Evolutionary conservation across 306 rosid species (phyloP), one percentile per base, ranked within the genome.

Genomic region (Aeschynomene evenia): DNA sequence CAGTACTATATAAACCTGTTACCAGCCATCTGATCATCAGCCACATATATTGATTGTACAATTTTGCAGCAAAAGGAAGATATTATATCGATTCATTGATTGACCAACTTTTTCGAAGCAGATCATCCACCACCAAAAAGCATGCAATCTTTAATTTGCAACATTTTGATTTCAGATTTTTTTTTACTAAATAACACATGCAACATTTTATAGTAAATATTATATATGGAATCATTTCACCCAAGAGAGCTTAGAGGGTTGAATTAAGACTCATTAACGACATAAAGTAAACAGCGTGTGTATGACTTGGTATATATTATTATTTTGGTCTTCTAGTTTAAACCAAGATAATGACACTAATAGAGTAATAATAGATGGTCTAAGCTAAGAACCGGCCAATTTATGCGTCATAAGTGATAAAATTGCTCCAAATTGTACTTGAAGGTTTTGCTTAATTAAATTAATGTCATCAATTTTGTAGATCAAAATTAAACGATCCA

Each of bases 21-120:
- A n/a, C 49, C 64, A 62, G 16, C 24, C 39, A 24, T 51, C 16
- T 26, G 71, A 22, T 73, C 71, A 24, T 37, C 43, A 55, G n/a
- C n/a, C n/a, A n/a, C n/a, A n/a, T n/a, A 8, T 34, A 61, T 67
- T 39, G 55, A 14, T 39, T 8, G 71, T 57, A 51, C 56, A 3
- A 20, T 20, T 46, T 39, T 28, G 31, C 63, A 37, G 26, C 11
- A n/a, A 9, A 23, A 23, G 42, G 50, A 45, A 22, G 0, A 23
- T 40, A 13, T 13, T 11, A 57, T 16, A 37, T 22, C 59, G 36
- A 13, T 15, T 19, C 7, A 20, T 36, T 60, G 29, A 60, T 36
- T 59, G 46, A 18, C 26, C 8, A 16, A 60, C 18, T 10, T n/a
- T 55, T 24, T 24, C 20, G 2, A 28, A 55, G 39, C 5, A 55